Evolutionary conservation across 257 asterid species (phyloP), one percentile per base, ranked within the genome.

Genomic region (Plectranthus barbatus): DNA sequence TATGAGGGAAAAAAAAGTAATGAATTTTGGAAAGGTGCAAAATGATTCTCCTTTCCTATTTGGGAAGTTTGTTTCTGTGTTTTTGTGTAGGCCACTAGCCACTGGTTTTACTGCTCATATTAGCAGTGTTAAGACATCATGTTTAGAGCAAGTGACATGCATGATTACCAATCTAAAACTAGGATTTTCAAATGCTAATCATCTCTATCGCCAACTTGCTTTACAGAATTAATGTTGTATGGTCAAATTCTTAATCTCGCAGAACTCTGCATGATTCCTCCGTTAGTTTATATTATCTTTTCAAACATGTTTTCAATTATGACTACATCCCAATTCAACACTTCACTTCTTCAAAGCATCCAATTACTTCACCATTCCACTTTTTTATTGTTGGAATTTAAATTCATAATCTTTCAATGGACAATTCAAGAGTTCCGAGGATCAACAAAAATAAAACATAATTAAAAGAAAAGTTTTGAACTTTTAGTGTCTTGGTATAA

Each of bases 161-260:
- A 76, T 62, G 15, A 67, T 62, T 63, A 52, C 57, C 7, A 40
- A 72, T 64, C 66, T 56, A 49, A 76, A 47, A 34, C 69, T 62
- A 61, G 72, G 78, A 47, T 64, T 46, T 60, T 67, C 68, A 40
- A 72, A 39, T 50, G 55, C 10, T 52, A 65, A 53, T 75, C 46
- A 70, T 65, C 56, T 46, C 37, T 12, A 1, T 47, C 9, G 9
- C 18, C 66, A 54, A 26, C 31, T 26, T 26, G 31, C 31, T 26
- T 26, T 5, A 5, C 31, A 26, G 3, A 26, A 67, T 24, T 54
- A 53, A 67, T 17, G 54, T 61, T 13, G 6, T 45, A 0, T 17
- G 46, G 47, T 64, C 70, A 62, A 37, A 33, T n/a, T 53, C 63
- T 52, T 47, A 14, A 23, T 34, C 11, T 5, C 9, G 13, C 60